Base-by-base conservation (phyloP, 2,329 filamentous ascomycete species). In the Apiospora sp. region DNA sequence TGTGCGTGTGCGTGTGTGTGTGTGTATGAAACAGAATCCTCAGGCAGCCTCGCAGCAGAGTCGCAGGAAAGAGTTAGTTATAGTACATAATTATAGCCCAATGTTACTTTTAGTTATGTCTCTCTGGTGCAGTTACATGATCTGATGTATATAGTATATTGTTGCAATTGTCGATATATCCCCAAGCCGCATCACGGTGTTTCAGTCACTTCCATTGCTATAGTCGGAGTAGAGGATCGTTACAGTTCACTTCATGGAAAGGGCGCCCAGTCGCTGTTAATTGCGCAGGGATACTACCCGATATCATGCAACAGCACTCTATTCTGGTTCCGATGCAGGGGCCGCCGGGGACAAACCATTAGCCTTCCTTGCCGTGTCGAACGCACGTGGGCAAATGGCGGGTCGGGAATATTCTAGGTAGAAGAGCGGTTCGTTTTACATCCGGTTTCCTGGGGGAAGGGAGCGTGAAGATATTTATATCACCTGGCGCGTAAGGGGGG, bases 1-100 rank as follows among this genome's bases (percentile, higher is more conserved):
- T 51, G 22, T 69, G 67, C 22, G 68, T n/a, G 67, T 68, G 67
- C 10, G 46, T 24, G 67, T 27, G 41, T 37, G 37, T 69, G 68
- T 34, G 68, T 69, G 58, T 41, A 41, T 64, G 58, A 64, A 64
- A 37, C 34, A 64, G 58, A 64, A 41, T 64, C 54, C 58, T 64
- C 58, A 64, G 58, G 19, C 58, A 64, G 34, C 34, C 34, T 64
- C 34, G 58, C 34, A 64, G 58, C 34, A 41, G 58, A 64, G 58
- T 24, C 58, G 41, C 34, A 10, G n/a, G 22, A 34, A 30, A 64
- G 30, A 64, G 34, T 64, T 64, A 64, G 58, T 64, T 64, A 64
- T 64, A 64, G 30, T 64, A 64, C 58, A 64, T 64, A 64, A 64
- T 64, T 41, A 64, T 64, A 64, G 58, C 58, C 58, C 58, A 22